Conservation (phyloP, 176 grass and related monocot species). For the Bonia amplexicaulis region DNA sequence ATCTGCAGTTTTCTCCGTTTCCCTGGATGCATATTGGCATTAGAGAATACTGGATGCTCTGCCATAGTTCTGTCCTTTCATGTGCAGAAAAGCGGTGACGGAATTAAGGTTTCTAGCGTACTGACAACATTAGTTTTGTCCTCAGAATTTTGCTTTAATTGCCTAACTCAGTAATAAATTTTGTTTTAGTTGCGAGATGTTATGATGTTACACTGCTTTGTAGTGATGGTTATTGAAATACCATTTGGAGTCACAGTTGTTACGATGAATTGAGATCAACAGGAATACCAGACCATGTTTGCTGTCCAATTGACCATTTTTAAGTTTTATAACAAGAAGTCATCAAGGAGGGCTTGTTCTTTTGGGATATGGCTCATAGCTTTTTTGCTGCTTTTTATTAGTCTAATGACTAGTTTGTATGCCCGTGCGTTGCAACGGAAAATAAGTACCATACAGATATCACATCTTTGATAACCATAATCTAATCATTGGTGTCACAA, state of each 20-base stretch:
- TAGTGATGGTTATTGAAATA: background rate
- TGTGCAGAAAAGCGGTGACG: constrained; percentile 1
- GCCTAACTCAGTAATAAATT: background rate
- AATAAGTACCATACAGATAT: no score
- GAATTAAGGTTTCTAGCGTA: background rate
- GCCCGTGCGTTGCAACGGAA: no score
- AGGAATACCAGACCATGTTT: background rate
- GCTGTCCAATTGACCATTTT: no score
- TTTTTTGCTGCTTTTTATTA: no score
- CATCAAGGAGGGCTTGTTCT: no score
- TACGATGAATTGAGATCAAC: background rate
- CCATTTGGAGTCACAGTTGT: background rate
- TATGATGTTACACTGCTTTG: background rate
- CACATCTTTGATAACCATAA: no score
- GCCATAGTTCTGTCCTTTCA: constrained; percentile 42
- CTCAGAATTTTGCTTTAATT: background rate
- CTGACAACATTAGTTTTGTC: background rate
- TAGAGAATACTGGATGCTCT: constrained; percentile 65
- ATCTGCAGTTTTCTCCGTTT: constrained; percentile 32
- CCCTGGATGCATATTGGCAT: constrained; percentile 67
- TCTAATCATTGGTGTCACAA: no score
- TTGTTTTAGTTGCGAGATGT: background rate
- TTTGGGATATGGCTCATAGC: no score
- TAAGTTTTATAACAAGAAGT: no score
- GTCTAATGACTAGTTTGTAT: no score